Percentiles rank a stretch among this genome's conserved stretches.
phyloP scores from a whole-genome alignment of 352 stramenopile genomes.

The Achlya hypogyna region DNA sequence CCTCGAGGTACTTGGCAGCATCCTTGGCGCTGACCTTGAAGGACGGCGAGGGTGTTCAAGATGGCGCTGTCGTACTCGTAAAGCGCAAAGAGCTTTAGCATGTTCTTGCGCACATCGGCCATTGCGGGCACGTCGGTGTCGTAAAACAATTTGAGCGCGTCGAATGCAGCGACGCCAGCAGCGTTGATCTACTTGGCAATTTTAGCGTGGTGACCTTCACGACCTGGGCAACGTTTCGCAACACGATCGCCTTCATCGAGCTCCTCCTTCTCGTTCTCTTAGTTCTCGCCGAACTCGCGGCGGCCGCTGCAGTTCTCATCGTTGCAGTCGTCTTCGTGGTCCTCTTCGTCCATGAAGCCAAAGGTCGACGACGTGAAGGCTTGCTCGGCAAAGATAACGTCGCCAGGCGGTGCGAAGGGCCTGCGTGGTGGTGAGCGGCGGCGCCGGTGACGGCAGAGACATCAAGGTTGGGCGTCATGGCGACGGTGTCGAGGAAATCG shows the following conservation, averaged over 20 bases:
- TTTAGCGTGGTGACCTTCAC: neutral
- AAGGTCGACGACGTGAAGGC: slow-evolving; percentile 37
- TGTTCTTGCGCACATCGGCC: slow-evolving; percentile 6
- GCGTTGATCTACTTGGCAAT: neutral
- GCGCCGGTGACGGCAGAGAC: neutral
- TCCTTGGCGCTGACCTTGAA: slow-evolving; percentile 11
- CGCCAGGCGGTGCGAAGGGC: slow-evolving; percentile 42
- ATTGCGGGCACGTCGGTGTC: neutral
- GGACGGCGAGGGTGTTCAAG: neutral
- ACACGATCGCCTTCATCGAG: neutral
- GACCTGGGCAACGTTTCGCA: neutral
- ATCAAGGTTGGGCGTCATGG: neutral
- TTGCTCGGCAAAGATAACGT: slow-evolving; percentile 68
- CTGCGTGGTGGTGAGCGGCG: neutral
- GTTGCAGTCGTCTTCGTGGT: slow-evolving; percentile 9
- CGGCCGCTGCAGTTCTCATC: slow-evolving; percentile 4
- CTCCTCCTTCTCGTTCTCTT: neutral
- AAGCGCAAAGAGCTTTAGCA: slow-evolving; percentile 5
- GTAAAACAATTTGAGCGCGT: neutral
- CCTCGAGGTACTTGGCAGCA: slow-evolving; percentile 32
- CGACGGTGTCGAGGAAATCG: neutral
- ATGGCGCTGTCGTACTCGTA: neutral
- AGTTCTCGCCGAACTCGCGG: neutral
- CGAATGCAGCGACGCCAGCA: neutral
- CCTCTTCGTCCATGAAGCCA: neutral